Conservation (phyloP, 208 protist species). For the Trypanosoma platydactyli region DNA sequence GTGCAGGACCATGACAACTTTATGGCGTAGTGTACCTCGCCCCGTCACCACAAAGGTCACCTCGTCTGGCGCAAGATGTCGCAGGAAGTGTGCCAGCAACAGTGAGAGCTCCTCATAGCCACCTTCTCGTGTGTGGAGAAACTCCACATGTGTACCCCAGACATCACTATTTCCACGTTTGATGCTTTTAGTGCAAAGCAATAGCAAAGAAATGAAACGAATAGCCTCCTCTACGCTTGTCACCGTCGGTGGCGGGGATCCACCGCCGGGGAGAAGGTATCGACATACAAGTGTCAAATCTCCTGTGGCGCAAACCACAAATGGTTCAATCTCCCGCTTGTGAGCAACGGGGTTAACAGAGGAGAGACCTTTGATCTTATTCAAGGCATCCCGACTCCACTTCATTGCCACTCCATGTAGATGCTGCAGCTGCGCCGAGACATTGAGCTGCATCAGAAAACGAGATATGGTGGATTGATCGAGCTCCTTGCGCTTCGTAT, state of each 20-base stretch:
- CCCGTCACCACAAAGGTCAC: slow-evolving; percentile 67
- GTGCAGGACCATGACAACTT: slow-evolving; percentile 72
- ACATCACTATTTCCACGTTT: slow-evolving; percentile 61
- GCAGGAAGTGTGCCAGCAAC: slow-evolving; percentile 76
- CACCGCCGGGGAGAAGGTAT: slow-evolving; percentile 66
- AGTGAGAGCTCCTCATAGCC: slow-evolving; percentile 82
- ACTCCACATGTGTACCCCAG: slow-evolving; percentile 79
- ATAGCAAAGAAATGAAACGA: slow-evolving; percentile 73
- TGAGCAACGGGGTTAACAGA: slow-evolving; percentile 58
- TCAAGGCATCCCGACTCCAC: slow-evolving; percentile 45
- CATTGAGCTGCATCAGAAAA: slow-evolving; percentile 44
- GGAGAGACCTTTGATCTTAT: slow-evolving; percentile 46
- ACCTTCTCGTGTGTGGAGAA: slow-evolving; percentile 56
- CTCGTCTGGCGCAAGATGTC: slow-evolving; percentile 50
- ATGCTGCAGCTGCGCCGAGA: slow-evolving; percentile 55
- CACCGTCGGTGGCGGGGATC: slow-evolving; percentile 52
- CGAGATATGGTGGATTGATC: slow-evolving; percentile 34
- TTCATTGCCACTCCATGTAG: slow-evolving; percentile 64
- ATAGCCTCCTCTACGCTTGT: slow-evolving; percentile 68
- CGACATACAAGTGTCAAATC: slow-evolving; percentile 72
- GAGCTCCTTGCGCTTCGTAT: slow-evolving; percentile 35
- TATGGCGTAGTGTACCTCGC: slow-evolving; percentile 49
- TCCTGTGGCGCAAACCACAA: slow-evolving; percentile 72
- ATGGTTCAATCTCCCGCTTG: slow-evolving; percentile 62
- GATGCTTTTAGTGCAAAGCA: slow-evolving; percentile 61